Base-by-base conservation (phyloP, 257 asterid genomes). In the Solanum ossicruentum region DNA sequence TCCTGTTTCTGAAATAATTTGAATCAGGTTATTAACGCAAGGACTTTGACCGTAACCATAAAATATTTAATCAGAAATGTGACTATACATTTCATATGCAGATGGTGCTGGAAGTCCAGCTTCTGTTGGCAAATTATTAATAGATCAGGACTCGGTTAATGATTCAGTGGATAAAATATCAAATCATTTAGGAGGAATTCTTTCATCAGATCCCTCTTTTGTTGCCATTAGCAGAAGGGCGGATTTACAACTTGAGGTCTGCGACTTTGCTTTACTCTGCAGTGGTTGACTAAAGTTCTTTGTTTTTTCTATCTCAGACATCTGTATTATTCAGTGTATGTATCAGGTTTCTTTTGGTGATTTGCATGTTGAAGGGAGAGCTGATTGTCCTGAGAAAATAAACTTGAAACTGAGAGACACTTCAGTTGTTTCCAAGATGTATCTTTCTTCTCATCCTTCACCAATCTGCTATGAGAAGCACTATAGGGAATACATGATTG, bases 331-430 rank as follows among this genome's bases (percentile, higher is more conserved):
- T 39, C 23, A n/a, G 55, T 85, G 39, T 23, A 43, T 41, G 39
- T 36, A 32, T 49, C 85, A 90, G 92, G 86, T 85, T 49, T 69
- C 82, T 78, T 83, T 52, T 51, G 83, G 84, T 13, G 83, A 81
- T 72, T 75, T 82, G 87, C 87, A 85, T 81, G 87, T 87, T 83
- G 57, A 86, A 86, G 92, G 80, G 80, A 81, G 89, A 73, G 86
- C 89, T 49, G 88, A 87, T 63, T 82, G 91, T 66, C 81, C 88
- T 60, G 71, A 88, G 55, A 83, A 88, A 72, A 77, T 89, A 85
- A 89, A 84, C 86, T 12, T 88, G 88, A 58, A 89, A 89, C 52
- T 87, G 78, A 85, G 72, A 57, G 83, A 81, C 28, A 84, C 69
- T n/a, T 52, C 83, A 67, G 17, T 61, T 81, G 67, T 83, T 39